Conservation (phyloP, 129 eudicot species). For the Cynara cardunculus region DNA sequence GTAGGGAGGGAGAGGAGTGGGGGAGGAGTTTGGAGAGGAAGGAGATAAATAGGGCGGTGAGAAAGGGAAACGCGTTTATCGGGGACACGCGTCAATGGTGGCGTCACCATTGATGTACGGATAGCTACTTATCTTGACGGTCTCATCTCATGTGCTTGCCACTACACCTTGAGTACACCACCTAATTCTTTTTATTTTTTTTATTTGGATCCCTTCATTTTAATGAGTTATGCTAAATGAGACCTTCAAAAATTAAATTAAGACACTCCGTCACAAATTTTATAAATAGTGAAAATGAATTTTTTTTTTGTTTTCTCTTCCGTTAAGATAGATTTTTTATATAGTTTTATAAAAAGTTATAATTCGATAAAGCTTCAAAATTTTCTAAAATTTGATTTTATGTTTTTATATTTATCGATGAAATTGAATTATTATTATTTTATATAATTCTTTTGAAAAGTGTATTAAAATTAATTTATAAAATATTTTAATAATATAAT, state of each 20-base stretch:
- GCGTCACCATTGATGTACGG: constrained; percentile 56
- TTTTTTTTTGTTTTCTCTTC: no score
- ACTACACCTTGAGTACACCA: constrained; percentile 16
- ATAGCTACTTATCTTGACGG: neutral
- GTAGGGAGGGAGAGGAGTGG: neutral
- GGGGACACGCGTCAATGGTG: constrained; percentile 64
- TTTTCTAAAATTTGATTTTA: no score
- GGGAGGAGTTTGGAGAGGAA: neutral
- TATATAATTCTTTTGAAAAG: no score
- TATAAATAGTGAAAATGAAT: no score
- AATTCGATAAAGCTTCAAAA: no score
- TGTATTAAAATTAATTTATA: no score
- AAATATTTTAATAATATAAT: no score
- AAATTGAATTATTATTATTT: no score
- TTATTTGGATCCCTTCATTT: neutral
- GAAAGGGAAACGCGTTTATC: constrained; percentile 53
- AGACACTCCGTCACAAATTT: no score
- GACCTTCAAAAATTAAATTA: neutral
- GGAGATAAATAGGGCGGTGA: constrained; percentile 51
- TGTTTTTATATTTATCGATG: no score
- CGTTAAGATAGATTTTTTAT: no score
- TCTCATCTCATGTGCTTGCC: constrained; percentile 18
- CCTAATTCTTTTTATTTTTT: neutral
- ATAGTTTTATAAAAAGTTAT: no score
- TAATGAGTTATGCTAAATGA: neutral